Evolutionary conservation across 2,329 filamentous ascomycete genomes (phyloP).

Genomic region (Trichophyton schoenleinii): DNA sequence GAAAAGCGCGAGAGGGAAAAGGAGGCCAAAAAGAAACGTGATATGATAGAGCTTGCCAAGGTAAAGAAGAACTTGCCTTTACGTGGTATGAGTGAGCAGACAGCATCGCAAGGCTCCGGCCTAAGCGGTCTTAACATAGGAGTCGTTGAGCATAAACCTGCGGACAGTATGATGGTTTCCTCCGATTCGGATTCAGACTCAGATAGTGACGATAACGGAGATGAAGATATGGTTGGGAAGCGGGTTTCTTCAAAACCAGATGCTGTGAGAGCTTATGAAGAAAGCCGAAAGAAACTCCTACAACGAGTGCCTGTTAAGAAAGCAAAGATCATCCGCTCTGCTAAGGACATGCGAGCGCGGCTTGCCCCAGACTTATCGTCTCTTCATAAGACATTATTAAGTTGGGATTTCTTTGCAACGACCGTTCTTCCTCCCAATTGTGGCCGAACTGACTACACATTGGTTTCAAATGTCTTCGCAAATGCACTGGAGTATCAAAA

Average conservation of each 20-base stretch:
- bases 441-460: constrained; percentile 56
- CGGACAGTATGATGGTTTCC: constrained; percentile 80
- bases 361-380: constrained; percentile 77
- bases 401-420: constrained; percentile 89
- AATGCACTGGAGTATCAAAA: constrained; percentile 69
- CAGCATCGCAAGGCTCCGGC: constrained; percentile 67
- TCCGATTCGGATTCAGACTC: constrained; percentile 52
- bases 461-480: constrained; percentile 65
- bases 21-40: constrained; percentile 60
- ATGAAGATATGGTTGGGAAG: constrained; percentile 38
- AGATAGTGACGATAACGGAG: constrained; percentile 62
- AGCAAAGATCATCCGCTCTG: constrained; percentile 62
- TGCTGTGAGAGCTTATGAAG: constrained; percentile 35
- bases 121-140: constrained; percentile 57
- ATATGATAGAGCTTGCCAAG: constrained; percentile 58
- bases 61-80: constrained; percentile 46
- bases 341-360: constrained; percentile 88
- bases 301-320: constrained; percentile 70
- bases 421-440: constrained; percentile 71
- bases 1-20: constrained; percentile 62
- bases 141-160: constrained; percentile 64
- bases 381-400: constrained; percentile 72
- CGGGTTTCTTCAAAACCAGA: constrained; percentile 29
- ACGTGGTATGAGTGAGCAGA: constrained; percentile 41
- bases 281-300: constrained; percentile 37